Evolutionary conservation across 352 stramenopile species (phyloP), one percentile per base, ranked within the genome.

Genomic region (Phytopythium kandeliae): DNA sequence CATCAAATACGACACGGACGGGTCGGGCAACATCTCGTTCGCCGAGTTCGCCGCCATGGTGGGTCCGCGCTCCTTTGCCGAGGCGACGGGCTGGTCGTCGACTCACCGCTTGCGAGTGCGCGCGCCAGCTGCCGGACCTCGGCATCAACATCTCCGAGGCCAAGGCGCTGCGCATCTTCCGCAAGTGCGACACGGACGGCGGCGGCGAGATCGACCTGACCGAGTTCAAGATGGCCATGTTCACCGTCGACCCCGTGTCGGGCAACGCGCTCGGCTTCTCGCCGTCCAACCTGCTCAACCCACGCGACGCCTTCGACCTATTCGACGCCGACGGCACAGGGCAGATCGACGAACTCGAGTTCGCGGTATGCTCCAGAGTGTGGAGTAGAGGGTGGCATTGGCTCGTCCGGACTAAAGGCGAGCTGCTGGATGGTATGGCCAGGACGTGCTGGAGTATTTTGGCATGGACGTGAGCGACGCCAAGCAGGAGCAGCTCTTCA

Each of bases 211-310:
- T 98, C 54, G 88, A 97, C 55, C 52, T 97, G 51, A 85, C 95
- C 2, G 90, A 98, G 65, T 97, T 98, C 66, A 92, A 96, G 49
- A 91, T 91, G 66, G 90, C 92, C 8, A 79, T 98, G 61, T 98
- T 97, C 58, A 77, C 85, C 0, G 79, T 94, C 31, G 90, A 98
- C 40, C 87, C 89, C 2, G 79, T 95, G 46, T 89, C 71, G 3
- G 78, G 78, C 13, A 91, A 90, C 51, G 66, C 79, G 19, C 55
- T 89, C 11, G 74, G 80, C 2, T 97, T 98, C 57, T 63, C 73
- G 10, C 90, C 92, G 7, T 96, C 78, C 10, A 78, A 70, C 0
- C 62, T 96, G 26, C 60, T 98, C 37, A 74, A 67, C 0, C 92
- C 92, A 6, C 67, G 86, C 21, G 92, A 98, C 50, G 88, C 78